phyloP scores from a whole-genome alignment of 2,329 filamentous ascomycete genomes.

The Fusarium cicatricum region DNA sequence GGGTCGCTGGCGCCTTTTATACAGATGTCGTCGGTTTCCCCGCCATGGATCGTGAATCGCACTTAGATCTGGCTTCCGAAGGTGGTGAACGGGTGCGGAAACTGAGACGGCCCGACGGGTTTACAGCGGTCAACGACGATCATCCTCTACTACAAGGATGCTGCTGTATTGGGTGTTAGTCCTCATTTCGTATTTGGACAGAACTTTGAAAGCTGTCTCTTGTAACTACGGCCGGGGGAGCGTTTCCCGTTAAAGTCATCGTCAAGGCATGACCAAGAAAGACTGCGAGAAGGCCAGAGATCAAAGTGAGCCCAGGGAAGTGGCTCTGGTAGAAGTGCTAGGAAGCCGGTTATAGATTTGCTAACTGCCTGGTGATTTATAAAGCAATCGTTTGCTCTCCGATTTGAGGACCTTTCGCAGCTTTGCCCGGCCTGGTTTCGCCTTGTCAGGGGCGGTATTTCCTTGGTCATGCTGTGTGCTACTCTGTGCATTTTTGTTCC shows the following conservation, averaged over 20 bases:
- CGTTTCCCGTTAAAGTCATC: no score
- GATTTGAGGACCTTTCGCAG: conserved; percentile 10
- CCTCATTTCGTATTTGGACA: no score
- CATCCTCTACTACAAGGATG: not conserved
- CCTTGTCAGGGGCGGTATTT: conserved; percentile 1
- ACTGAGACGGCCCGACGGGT: conserved; percentile 30
- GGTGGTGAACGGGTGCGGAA: conserved; percentile 15
- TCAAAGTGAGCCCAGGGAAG: not conserved
- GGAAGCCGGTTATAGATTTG: conserved; percentile 21
- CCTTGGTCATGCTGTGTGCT: not conserved
- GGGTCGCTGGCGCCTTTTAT: conserved; percentile 28
- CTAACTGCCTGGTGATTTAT: conserved; percentile 20
- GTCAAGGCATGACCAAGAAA: no score
- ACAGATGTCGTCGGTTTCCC: conserved; percentile 21
- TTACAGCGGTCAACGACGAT: conserved; percentile 26
- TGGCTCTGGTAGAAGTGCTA: not conserved
- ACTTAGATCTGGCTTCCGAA: conserved; percentile 23
- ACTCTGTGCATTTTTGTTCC: not conserved
- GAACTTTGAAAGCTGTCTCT: no score
- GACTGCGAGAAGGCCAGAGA: not conserved
- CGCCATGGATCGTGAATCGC: conserved; percentile 18
- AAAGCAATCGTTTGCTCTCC: conserved; percentile 6
- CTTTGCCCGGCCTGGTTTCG: not conserved
- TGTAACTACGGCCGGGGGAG: no score
- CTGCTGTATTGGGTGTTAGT: no score